A percentile compares a stretch with the other conserved stretches of the same genome.
phyloP scores from a whole-genome alignment of 805 yeast species.

The Zygoascus tannicola region DNA sequence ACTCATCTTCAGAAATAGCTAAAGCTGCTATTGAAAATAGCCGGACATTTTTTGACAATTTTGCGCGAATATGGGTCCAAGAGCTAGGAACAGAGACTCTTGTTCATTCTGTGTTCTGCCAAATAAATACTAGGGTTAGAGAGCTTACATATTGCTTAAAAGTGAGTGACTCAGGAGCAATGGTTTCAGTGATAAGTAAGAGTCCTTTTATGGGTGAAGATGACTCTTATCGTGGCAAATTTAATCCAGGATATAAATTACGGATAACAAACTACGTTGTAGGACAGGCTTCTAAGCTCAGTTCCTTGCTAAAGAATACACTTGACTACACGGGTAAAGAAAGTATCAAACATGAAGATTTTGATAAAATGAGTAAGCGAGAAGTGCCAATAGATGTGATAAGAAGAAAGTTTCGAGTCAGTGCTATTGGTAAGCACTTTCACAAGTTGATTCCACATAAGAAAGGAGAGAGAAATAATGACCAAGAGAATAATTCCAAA shows the following conservation, averaged over 20 bases:
- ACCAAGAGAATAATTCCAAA: not conserved
- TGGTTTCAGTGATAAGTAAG: slow-evolving; percentile 5
- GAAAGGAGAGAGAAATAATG: not conserved
- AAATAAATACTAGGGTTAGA: slow-evolving; percentile 9
- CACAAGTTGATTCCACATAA: not conserved
- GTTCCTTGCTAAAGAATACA: not conserved
- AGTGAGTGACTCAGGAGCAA: slow-evolving; percentile 6
- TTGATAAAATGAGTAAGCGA: not conserved
- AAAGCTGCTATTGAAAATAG: slow-evolving; percentile 14
- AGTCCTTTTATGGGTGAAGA: not conserved
- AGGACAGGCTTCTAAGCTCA: not conserved
- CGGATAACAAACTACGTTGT: not conserved
- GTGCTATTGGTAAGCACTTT: not conserved
- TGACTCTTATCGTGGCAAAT: not conserved
- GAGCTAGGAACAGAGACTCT: slow-evolving; percentile 13
- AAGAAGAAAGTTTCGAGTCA: not conserved
- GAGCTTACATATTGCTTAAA: slow-evolving; percentile 15
- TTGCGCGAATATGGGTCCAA: slow-evolving; percentile 16
- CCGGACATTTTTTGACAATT: slow-evolving; percentile 15
- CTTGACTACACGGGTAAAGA: not conserved
- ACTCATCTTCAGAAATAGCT: slow-evolving; percentile 13
- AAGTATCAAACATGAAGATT: not conserved
- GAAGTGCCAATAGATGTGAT: not conserved
- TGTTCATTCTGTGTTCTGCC: slow-evolving; percentile 16
- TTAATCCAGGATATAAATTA: not conserved